Evolutionary conservation across 306 rosid genomes (phyloP), one percentile per base, ranked within the genome.

Genomic region (Chamaecrista fasciculata): DNA sequence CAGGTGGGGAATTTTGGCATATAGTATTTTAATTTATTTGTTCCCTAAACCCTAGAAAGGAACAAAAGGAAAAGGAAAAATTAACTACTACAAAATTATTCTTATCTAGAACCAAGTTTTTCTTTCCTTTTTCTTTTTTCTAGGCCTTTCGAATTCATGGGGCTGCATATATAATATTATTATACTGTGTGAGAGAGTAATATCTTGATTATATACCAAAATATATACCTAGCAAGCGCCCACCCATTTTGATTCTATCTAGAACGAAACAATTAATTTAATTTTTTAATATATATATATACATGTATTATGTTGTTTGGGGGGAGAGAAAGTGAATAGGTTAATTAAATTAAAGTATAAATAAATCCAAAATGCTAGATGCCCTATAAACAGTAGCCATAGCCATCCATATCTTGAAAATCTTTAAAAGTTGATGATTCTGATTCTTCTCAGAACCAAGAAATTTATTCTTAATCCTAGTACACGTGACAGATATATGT

Each of bases 401-500:
- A 29, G 4, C 48, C 33, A 71, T 67, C 53, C 56, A 74, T 58
- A 72, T 81, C 52, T 75, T 49, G 70, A 43, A 73, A 79, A 79
- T 77, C 84, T 77, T 57, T 4, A 10, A 56, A 80, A 78, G 70
- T 23, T 62, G 64, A 80, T 62, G 64, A 80, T 83, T 69, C 67
- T 40, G 71, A 78, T 86, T 86, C 82, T 53, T 77, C 73, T 42
- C 24, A 14, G 14, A 23, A 28, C 29, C 42, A 72, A 55, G 36
- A 43, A 6, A 37, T 40, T 34, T 79, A 62, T 79, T 79, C 76
- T 73, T 69, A 58, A 80, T 80, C 66, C 72, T 59, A 60, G 72
- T 60, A 67, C 72, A 66, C 62, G 66, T 62, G 77, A 33, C 29
- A 23, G 29, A 53, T 61, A 70, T 67, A 12, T 46, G 46, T 72